Conservation (phyloP, 1,139 yeast genomes). For the Debaryomyces singareniensis region DNA sequence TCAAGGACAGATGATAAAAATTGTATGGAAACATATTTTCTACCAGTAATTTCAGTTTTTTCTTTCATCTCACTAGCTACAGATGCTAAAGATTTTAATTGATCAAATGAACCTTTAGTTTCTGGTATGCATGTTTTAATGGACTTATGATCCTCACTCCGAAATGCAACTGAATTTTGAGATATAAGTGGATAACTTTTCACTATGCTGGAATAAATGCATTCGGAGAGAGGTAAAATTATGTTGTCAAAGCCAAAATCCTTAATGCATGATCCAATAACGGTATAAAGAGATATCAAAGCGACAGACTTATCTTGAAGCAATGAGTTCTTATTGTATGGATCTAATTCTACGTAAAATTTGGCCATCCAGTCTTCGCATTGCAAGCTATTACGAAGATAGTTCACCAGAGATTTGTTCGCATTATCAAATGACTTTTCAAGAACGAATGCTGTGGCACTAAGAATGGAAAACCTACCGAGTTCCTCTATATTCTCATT, state of each 20-base stretch:
- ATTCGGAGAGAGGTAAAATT: slow-evolving; percentile 57
- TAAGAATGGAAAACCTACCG: slow-evolving; percentile 50
- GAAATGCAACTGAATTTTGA: slow-evolving; percentile 22
- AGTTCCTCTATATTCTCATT: slow-evolving; percentile 46
- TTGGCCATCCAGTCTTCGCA: slow-evolving; percentile 39
- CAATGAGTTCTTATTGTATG: slow-evolving; percentile 22
- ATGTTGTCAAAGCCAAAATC: slow-evolving; percentile 76
- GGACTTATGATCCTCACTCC: slow-evolving; percentile 11
- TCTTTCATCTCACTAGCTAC: slow-evolving; percentile 28
- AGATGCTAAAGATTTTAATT: slow-evolving; percentile 31
- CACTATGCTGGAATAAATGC: slow-evolving; percentile 57
- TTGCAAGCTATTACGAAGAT: slow-evolving; percentile 47
- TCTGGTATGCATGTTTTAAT: slow-evolving; percentile 1
- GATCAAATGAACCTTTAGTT: slow-evolving; percentile 5
- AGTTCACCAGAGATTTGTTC: slow-evolving; percentile 42
- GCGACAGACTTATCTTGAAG: slow-evolving; percentile 40
- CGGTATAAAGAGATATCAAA: slow-evolving; percentile 45
- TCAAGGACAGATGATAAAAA: slow-evolving; percentile 42
- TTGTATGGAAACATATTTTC: slow-evolving; percentile 26
- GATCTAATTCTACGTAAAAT: slow-evolving; percentile 46
- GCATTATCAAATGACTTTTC: slow-evolving; percentile 41
- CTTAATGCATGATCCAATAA: slow-evolving; percentile 65
- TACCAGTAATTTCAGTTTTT: slow-evolving; percentile 3
- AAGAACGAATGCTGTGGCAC: slow-evolving; percentile 54
- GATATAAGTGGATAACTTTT: slow-evolving; percentile 60